phyloP scores from a whole-genome alignment of 2,329 filamentous ascomycete genomes.

The Aspergillus tamarii region DNA sequence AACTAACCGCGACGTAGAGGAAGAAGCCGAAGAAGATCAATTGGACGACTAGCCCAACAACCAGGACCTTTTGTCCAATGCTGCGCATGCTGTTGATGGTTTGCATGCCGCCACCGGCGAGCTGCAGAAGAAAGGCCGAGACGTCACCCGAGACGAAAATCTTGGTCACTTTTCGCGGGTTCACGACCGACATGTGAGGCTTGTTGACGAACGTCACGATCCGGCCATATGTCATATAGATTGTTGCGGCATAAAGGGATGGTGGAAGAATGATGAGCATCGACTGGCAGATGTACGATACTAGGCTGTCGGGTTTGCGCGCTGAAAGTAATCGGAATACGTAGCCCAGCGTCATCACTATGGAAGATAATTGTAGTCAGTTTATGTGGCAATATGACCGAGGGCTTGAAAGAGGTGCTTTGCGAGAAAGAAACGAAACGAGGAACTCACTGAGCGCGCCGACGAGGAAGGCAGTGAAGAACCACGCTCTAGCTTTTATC shows the following conservation, averaged over 20 bases:
- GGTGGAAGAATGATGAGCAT: constrained; percentile 20
- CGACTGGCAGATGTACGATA: constrained; percentile 11
- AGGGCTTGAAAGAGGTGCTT: too few species aligned
- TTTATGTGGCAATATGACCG: too few species aligned
- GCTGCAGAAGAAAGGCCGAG: constrained; percentile 10
- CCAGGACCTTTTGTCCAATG: constrained; percentile 14
- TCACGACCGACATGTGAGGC: constrained; percentile 12
- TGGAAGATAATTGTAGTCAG: too few species aligned
- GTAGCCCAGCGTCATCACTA: constrained; percentile 16
- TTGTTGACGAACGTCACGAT: constrained; percentile 9
- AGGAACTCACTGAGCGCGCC: constrained; percentile 14
- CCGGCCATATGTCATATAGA: constrained; percentile 24
- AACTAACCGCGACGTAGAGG: neutral
- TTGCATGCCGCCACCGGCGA: constrained; percentile 11
- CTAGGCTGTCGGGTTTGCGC: constrained; percentile 4
- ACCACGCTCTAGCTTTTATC: constrained; percentile 10
- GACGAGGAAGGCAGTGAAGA: constrained; percentile 14
- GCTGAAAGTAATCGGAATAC: constrained; percentile 13
- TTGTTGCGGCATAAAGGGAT: constrained; percentile 30
- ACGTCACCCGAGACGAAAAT: constrained; percentile 16
- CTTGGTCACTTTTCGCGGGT: constrained; percentile 15
- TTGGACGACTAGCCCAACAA: constrained; percentile 15
- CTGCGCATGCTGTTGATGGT: neutral
- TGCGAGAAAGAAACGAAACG: too few species aligned
- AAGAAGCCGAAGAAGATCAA: constrained; percentile 17